Base-by-base conservation (phyloP, 768 basidiomycete genomes). In the Multifurca ochricompacta region DNA sequence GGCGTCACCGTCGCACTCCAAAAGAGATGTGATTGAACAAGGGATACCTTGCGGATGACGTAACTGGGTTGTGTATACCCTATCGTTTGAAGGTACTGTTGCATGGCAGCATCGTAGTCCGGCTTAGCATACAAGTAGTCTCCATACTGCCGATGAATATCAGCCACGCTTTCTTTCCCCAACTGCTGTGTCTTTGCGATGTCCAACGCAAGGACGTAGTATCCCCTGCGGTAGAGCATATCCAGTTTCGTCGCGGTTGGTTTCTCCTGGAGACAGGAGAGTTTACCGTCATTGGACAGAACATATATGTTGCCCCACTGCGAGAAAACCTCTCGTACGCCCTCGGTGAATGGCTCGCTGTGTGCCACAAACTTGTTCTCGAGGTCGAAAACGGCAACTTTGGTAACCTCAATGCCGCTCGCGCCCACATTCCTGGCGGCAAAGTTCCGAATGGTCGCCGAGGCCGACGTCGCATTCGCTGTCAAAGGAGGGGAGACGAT, bases 71-170 rank as follows among this genome's bases (percentile, higher is more conserved):
- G 89, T 0, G 96, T 73, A 43, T 82, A 74, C 0, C 95, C 91
- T 18, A 98, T 85, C 0, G 96, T 98, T 65, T 88, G 80, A 27
- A 96, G 71, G 66, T 87, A 98, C 65, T 96, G 92, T 32, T 81
- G 78, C 89, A 97, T 95, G 0, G 94, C 86, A 5, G 82, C 87
- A 56, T 98, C 96, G 62, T 87, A 95, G 63, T 97, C 92, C 4
- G 85, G 86, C 68, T 95, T 96, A 16, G 74, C 64, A 65, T 99
- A 97, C 11, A 97, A 73, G 64, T 93, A 82, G 64, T 98, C 94
- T 1, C 92, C 95, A 64, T 93, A 95, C 54, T 86, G 84, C 40
- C 82, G 74, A 62, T 94, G 87, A 19, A 97, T 93, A 62, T 96
- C 92, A 0, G 91, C 90, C 1, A 95, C 76, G 30, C 79, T 85